Base-by-base conservation (phyloP, 2,329 filamentous ascomycete species). In the Aspergillus sp. region DNA sequence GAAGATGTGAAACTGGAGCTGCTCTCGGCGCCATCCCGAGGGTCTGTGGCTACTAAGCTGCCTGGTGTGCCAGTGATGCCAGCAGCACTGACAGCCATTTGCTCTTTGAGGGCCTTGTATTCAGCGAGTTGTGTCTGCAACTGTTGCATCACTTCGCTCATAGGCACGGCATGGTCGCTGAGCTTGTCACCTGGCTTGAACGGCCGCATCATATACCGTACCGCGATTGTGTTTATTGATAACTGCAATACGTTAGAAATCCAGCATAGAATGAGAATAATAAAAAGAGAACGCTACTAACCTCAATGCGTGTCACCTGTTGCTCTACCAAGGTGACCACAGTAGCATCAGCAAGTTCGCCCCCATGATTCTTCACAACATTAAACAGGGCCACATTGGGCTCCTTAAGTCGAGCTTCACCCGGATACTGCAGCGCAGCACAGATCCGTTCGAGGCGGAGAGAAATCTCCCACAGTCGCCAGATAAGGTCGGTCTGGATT, bases 221-320 rank as follows among this genome's bases (percentile, higher is more conserved):
- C 74, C 9, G 82, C 74, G 40, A 96, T 77, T 0, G 88, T 89
- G 29, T 85, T 86, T 54, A 90, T 79, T 61, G 88, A 93, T 40
- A 88, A 85, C 89, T 94, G 53, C 10, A 67, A 57, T 39, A 37
- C 13, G 47, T 53, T 27, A 55, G 42, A 19, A 46, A 33, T 10
- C 7, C 12, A 39, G 37, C 33, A 28, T 27, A 19, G 2, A 34
- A 32, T 7, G 1, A 11, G 8, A 43, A 31, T 9, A n/a, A 12
- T 13, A 44, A 39, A 32, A 28, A 26, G 6, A n/a, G 27, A 36
- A 6, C 39, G 38, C 41, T 30, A 70, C 84, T 69, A 74, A 94
- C 90, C 82, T 98, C 93, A 64, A 98, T 94, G 59, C 93, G 82
- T 64, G 87, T 90, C 55, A 98, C 86, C 76, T 96, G 90, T 63